Evolutionary conservation across 139 green algal species (phyloP), one percentile per base, ranked within the genome.

Genomic region (Microglena sp.): DNA sequence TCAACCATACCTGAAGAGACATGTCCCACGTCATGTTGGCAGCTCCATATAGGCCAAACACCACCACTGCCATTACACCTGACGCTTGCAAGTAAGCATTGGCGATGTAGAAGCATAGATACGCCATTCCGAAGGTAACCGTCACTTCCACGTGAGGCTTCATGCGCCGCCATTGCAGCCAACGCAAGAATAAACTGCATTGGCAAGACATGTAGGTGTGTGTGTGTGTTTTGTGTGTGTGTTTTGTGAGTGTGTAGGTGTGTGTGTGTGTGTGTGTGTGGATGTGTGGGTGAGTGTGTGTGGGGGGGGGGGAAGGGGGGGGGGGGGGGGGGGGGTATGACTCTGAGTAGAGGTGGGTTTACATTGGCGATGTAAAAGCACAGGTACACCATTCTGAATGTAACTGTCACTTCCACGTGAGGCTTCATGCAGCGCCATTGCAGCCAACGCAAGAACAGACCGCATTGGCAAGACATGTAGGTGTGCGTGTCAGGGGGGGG

Each of bases 51-150:
- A 96, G 72, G 0, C 89, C 90, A 66, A 85, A 94, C 18, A 92
- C 84, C 24, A 92, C 89, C 21, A 95, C 89, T 6, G 85, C 82
- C 45, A 95, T 92, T 0, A 94, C 89, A 36, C 87, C 87, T 65
- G 79, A 88, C 3, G 82, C 33, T 15, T 64, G 21, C 61, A 86
- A 62, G 40, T 79, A 78, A 4, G 66, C 76, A 55, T 91, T 87
- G 30, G 82, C 82, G 1, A 88, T 69, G 67, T 93, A 94, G 67
- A 82, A 96, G 3, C 72, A 66, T 2, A 92, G 73, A 81, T 96
- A 96, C 31, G 79, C 78, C 2, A 77, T 67, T 0, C 73, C 89
- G 4, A 95, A 62, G 8, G 84, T 84, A 26, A 91, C 60, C 0
- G 76, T 73, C n/a, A 89, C 80, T 62, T 96, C 82, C 11, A 77